Conservation (phyloP, 2,329 filamentous ascomycete genomes). For the Bipolaris bicolor region DNA sequence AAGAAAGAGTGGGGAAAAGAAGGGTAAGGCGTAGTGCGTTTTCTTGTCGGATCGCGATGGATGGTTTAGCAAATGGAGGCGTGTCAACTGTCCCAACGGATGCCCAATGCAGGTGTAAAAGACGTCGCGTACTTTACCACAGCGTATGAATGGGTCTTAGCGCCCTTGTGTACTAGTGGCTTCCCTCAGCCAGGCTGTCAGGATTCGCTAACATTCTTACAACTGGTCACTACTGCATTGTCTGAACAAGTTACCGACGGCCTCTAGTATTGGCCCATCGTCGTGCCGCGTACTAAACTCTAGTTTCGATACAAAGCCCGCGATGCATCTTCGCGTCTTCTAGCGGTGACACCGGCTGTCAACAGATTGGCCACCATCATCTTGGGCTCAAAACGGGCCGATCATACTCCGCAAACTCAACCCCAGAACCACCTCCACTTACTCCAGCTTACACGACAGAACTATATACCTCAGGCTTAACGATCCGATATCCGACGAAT, state of each 20-base stretch:
- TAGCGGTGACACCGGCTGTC: not conserved
- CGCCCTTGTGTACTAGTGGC: not conserved
- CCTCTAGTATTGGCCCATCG: too few species aligned
- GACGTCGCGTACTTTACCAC: not conserved
- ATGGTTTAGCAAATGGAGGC: not conserved
- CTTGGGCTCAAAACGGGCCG: not conserved
- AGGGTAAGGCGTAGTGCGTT: conserved; percentile 23
- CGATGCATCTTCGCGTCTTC: conserved; percentile 4
- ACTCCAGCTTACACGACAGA: not conserved
- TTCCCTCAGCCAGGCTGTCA: not conserved
- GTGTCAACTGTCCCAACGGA: not conserved
- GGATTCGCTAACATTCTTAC: not conserved
- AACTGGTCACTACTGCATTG: not conserved
- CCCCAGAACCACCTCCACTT: conserved; percentile 1
- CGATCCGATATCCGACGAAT: not conserved
- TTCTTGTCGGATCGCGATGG: not conserved
- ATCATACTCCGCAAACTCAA: not conserved
- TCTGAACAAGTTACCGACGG: not conserved
- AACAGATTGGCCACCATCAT: not conserved
- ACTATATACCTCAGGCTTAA: not conserved
- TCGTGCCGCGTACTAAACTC: not conserved
- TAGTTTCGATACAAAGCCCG: not conserved
- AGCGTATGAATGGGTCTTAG: not conserved
- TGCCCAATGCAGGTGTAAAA: conserved; percentile 3
- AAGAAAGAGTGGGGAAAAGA: conserved; percentile 31